phyloP scores from a whole-genome alignment of 108 stramenopile genomes.

The Nitzschia sp. region DNA sequence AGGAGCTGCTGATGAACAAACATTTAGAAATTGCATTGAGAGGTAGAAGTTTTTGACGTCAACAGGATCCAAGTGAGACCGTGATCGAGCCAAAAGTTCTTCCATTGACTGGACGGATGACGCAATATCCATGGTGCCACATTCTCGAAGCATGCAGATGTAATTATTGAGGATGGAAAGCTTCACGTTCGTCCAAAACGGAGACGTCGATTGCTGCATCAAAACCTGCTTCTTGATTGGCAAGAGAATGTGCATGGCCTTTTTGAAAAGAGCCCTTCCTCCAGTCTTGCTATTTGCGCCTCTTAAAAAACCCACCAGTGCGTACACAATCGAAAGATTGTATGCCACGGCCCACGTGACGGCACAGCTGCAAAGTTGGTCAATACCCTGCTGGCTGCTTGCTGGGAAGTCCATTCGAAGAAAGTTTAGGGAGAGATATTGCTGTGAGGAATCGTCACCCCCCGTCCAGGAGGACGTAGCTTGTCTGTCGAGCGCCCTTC shows the following conservation, averaged over 20 bases:
- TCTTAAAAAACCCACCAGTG: not conserved
- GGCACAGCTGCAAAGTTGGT: not conserved
- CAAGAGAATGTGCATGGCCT: not conserved
- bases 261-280: not conserved
- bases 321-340: not conserved
- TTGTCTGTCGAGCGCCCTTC: not conserved
- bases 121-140: not conserved
- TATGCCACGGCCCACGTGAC: constrained; percentile 5
- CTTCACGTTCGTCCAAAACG: constrained; percentile 7
- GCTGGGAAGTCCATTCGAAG: not conserved
- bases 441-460: not conserved
- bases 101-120: not conserved
- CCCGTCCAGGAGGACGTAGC: no score
- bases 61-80: not conserved
- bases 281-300: not conserved
- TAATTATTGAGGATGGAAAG: constrained; percentile 1
- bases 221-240: not conserved
- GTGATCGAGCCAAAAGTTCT: not conserved
- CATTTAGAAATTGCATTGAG: not conserved
- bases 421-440: not conserved
- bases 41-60: constrained; percentile 7
- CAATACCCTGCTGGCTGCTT: not conserved
- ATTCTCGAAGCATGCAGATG: not conserved
- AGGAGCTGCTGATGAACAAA: not conserved
- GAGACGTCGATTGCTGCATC: not conserved